Base-by-base conservation (phyloP, 2,329 filamentous ascomycete species). In the Penicillium crustosum region DNA sequence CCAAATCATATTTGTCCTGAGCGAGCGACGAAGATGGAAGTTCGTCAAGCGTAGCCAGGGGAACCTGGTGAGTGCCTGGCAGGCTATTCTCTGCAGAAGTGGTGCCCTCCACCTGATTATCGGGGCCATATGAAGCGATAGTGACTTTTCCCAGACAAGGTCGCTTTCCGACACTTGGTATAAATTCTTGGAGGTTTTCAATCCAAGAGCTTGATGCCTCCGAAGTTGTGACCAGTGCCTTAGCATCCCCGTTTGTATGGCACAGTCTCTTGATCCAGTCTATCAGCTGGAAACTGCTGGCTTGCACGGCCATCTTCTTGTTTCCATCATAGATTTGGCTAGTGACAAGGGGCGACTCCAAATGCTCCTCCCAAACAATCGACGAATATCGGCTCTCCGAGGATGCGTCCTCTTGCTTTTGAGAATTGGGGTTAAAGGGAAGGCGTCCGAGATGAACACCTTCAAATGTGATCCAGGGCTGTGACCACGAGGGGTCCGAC, bases 371-470 rank as follows among this genome's bases (percentile, higher is more conserved):
- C 61, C 61, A 63, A n/a, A 58, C 47, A 49, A 63, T 56, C 1
- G 60, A 60, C 1, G 60, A 62, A 19, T 62, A 62, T 29, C 59
- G 52, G 35, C 52, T 61, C 6, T 53, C 47, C 1, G 49, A 50
- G 6, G 36, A 17, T 0, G 29, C 15, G 39, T 61, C 49, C n/a
- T 59, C 51, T 19, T 55, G 36, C 35, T 61, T 62, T 27, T 53
- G 55, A 2, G 52, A 50, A 25, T 58, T 60, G 6, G 61, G 42
- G 31, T 62, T 59, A 57, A 62, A 60, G 12, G 64, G 62, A 31
- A 66, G 59, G 15, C 52, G 59, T 7, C 64, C 64, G 6, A 66
- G 61, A 17, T 57, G 61, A n/a, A 66, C 59, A 31, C 64, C 64
- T 38, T 65, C 56, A 10, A 65, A 62, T 2, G 57, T 57, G 6